A percentile compares a stretch with the other conserved stretches of the same genome.
Evolutionary conservation across 1,284 basidiomycete genomes (phyloP).

Genomic region (Psilocybe mexicana): DNA sequence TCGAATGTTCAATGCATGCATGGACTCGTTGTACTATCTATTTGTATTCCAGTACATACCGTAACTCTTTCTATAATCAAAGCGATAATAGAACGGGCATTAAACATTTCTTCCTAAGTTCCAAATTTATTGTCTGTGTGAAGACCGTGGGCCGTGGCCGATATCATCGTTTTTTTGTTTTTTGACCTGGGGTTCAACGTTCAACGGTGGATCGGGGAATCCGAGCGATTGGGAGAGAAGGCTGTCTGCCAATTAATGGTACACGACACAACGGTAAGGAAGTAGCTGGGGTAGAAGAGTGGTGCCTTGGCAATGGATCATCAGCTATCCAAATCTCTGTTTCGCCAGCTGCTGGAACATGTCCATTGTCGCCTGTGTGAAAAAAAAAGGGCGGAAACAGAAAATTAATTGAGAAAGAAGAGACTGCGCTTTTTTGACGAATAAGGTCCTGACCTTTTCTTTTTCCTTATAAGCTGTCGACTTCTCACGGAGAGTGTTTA

Average conservation of each 20-base stretch:
- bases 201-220: not conserved
- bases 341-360: constrained; percentile 83
- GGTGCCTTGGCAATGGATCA: not conserved
- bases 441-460: constrained; percentile 47
- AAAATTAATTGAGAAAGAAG: constrained; percentile 1
- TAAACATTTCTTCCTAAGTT: not conserved
- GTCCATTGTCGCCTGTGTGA: constrained; percentile 67
- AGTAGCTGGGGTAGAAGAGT: not conserved
- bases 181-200: not conserved
- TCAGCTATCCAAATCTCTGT: constrained; percentile 60
- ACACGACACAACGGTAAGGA: not conserved
- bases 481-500: constrained; percentile 50
- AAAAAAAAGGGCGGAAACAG: not conserved
- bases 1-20: constrained; percentile 5
- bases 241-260: not conserved
- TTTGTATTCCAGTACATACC: constrained; percentile 12
- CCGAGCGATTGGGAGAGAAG: not conserved
- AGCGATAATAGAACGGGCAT: constrained; percentile 15
- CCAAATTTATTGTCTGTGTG: constrained; percentile 4
- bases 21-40: constrained; percentile 13
- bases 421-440: not conserved
- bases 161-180: not conserved
- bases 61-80: constrained; percentile 11
- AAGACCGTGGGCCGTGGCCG: not conserved
- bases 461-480: constrained; percentile 61